Conservation (phyloP, 495 filamentous ascomycete species). For the Pseudomonodictys pantanalensis region DNA sequence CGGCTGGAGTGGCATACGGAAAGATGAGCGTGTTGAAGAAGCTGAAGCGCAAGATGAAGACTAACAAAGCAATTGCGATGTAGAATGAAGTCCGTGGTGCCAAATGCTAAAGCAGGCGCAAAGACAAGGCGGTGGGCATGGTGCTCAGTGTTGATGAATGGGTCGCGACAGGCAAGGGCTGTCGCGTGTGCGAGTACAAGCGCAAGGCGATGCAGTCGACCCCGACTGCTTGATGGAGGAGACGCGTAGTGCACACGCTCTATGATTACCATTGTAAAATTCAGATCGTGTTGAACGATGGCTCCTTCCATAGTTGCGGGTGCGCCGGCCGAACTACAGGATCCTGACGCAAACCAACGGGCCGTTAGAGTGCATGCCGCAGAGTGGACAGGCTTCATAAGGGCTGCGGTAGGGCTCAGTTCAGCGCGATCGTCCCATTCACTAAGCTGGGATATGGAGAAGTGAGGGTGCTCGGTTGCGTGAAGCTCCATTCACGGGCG, state of each 20-base stretch:
- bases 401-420: too few relatives aligned
- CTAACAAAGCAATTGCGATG: background rate
- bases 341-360: too few relatives aligned
- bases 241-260: background rate
- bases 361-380: too few relatives aligned
- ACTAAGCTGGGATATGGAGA: too few relatives aligned
- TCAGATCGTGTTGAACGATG: background rate
- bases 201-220: conserved; percentile 23
- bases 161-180: conserved; percentile 9
- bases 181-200: conserved; percentile 12
- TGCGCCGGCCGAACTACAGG: too few relatives aligned
- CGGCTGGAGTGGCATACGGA: conserved; percentile 16
- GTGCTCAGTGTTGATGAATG: background rate
- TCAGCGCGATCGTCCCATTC: too few relatives aligned
- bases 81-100: background rate
- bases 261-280: background rate
- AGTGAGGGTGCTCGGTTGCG: too few relatives aligned
- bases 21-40: conserved; percentile 13
- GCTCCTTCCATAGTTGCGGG: too few relatives aligned
- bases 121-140: conserved; percentile 2
- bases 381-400: too few relatives aligned
- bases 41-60: background rate
- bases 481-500: too few relatives aligned
- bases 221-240: background rate
- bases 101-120: conserved; percentile 2